Conservation (phyloP, 2,329 filamentous ascomycete species). For the Ascochyta rabiei region DNA sequence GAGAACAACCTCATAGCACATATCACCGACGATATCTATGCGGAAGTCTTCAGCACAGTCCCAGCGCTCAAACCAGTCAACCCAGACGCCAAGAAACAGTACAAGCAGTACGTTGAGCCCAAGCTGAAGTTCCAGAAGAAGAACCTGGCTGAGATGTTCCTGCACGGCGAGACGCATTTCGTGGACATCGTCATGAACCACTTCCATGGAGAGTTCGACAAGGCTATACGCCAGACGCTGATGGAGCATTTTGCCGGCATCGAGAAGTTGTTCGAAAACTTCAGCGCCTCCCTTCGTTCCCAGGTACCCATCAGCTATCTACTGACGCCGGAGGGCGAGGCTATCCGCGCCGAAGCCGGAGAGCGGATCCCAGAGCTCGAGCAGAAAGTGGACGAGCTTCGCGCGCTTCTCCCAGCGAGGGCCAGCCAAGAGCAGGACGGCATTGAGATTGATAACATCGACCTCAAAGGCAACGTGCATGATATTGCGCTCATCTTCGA, state of each 20-base stretch:
- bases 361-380: conserved; percentile 3
- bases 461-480: neutral
- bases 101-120: conserved; percentile 16
- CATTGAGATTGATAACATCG: neutral
- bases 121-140: conserved; percentile 23
- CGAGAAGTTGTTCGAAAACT: neutral
- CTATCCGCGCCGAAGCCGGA: neutral
- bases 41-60: conserved; percentile 13
- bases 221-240: neutral
- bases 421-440: neutral
- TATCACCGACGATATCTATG: conserved; percentile 21
- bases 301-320: conserved; percentile 5
- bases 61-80: conserved; percentile 11
- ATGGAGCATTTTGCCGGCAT: neutral
- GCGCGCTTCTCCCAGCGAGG: neutral
- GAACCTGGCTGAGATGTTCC: conserved; percentile 4
- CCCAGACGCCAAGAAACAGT: conserved; percentile 1
- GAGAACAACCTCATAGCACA: conserved; percentile 23
- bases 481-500: neutral
- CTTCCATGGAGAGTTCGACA: conserved; percentile 16
- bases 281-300: neutral
- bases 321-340: neutral
- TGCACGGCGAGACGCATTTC: conserved; percentile 15
- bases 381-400: neutral
- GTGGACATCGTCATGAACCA: conserved; percentile 15